These are phyloP conservation scores for Phlegmacium glaucopus DNA, from an alignment of 768 basidiomycete species.

Conservation along the genomic window DNA sequence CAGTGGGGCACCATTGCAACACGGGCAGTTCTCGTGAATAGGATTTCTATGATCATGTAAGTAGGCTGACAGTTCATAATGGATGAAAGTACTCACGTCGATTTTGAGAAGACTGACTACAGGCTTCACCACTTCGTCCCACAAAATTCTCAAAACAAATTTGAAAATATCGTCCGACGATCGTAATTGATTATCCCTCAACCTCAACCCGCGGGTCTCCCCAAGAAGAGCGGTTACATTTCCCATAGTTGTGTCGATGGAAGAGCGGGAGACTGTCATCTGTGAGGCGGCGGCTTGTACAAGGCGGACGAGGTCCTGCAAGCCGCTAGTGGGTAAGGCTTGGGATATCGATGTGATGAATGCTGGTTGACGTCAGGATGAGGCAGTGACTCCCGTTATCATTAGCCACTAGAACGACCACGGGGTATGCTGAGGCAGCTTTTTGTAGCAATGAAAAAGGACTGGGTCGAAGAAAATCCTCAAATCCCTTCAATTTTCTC, in stretches of 20 bases:
- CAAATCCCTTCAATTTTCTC: too few relatives aligned
- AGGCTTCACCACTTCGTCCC: constrained; percentile 4
- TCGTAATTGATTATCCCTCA: background rate
- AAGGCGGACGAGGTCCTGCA: background rate
- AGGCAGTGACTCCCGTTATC: too few relatives aligned
- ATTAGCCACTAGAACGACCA: constrained; percentile 6
- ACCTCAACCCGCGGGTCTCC: background rate
- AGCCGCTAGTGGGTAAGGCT: background rate
- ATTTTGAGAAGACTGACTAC: constrained; percentile 2
- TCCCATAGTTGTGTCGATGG: background rate
- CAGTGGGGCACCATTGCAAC: too few relatives aligned
- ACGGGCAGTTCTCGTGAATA: too few relatives aligned
- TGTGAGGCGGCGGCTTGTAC: background rate
- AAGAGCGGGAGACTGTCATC: background rate
- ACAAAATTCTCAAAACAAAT: background rate
- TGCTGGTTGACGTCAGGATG: too few relatives aligned
- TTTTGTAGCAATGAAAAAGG: background rate
- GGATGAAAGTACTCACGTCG: constrained; percentile 1
- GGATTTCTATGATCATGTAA: too few relatives aligned
- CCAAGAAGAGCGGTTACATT: background rate
- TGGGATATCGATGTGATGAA: background rate
- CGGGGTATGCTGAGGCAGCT: background rate
- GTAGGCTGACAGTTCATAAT: too few relatives aligned
- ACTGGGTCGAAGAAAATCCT: constrained; percentile 3
- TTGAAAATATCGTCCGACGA: constrained; percentile 3